Evolutionary conservation across 2,329 filamentous ascomycete species (phyloP), one percentile per base, ranked within the genome.

Genomic region (Ceratocystis albifundus): DNA sequence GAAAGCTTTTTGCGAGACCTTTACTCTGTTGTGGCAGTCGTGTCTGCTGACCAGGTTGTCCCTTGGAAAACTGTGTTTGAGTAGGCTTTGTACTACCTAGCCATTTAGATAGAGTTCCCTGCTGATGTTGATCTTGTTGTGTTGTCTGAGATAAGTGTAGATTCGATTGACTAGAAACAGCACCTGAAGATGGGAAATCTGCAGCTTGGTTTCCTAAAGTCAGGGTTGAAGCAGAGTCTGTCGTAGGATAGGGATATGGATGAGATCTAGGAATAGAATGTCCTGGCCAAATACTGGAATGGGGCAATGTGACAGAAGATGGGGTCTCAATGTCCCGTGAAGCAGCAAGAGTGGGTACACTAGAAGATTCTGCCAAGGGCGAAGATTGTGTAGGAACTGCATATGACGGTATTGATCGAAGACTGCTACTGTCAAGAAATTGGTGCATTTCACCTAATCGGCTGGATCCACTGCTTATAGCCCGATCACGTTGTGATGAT

Each of bases 391-490:
- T 6, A 8, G 46, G 30, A 2, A 25, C 59, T 1, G 59, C 10
- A 20, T 66, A 57, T 15, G 36, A 28, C 5, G 45, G 46, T n/a
- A 30, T 48, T 2, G 36, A 36, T 8, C 65, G 59, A 50, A 48
- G 59, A 36, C 59, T 66, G 46, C 17, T 66, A 32, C 25, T 44
- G 2, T 63, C 61, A 44, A 8, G 17, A 66, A 55, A 30, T 30
- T 41, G 25, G 2, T 30, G 41, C 41, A 41, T 30, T 17, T 65
- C 44, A 15, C 22, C 44, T 5, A 63, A 36, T 8, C 66, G 53
- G 28, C 62, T 62, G 1, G 66, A 67, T 4, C 28, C 62, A 28
- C 22, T 65, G 45, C 66, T 67, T 6, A 46, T 12, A 28, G 57
- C 55, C 36, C 66, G 28, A 8, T 30, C 53, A 41, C 65, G 62